phyloP scores from a whole-genome alignment of 2,329 filamentous ascomycete species.

The Delphinella strobiligena region DNA sequence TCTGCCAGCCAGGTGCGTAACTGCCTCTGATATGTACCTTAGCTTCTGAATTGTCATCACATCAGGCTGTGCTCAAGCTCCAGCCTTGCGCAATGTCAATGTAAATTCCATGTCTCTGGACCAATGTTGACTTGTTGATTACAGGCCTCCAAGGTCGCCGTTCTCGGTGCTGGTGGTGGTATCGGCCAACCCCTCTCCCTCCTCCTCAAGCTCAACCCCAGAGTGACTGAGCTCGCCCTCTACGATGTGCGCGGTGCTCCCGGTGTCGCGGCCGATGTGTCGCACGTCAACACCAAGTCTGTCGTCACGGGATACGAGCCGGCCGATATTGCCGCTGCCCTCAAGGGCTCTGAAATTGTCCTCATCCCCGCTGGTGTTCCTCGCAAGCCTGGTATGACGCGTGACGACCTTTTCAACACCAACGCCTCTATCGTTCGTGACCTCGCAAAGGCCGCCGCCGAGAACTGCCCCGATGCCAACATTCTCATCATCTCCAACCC shows the following conservation, averaged over 20 bases:
- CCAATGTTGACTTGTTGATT: background rate
- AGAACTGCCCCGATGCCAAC: constrained; percentile 82
- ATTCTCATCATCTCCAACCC: constrained; percentile 98
- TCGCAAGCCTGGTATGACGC: constrained; percentile 98
- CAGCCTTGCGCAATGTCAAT: constrained; percentile 9
- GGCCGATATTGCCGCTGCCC: constrained; percentile 58
- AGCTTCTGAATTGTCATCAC: background rate
- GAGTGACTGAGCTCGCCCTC: constrained; percentile 84
- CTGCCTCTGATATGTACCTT: constrained; percentile 4
- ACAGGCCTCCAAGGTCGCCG: constrained; percentile 92
- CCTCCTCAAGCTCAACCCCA: constrained; percentile 95
- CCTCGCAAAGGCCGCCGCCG: constrained; percentile 86
- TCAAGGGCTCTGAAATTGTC: constrained; percentile 85
- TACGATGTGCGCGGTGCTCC: constrained; percentile 95
- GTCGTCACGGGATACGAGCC: constrained; percentile 77
- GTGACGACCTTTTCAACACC: constrained; percentile 99
- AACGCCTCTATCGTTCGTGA: constrained; percentile 99
- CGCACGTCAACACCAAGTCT: constrained; percentile 99
- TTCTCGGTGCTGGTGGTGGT: constrained; percentile 92
- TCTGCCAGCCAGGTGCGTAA: constrained; percentile 38
- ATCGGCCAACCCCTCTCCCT: constrained; percentile 98
- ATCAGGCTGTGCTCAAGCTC: constrained; percentile 12
- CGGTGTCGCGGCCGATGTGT: constrained; percentile 95
- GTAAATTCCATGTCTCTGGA: background rate
- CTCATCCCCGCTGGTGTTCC: constrained; percentile 97